Evolutionary conservation across 305 asterid species (phyloP), one percentile per base, ranked within the genome.

Genomic region (Fraxinus velutina): DNA sequence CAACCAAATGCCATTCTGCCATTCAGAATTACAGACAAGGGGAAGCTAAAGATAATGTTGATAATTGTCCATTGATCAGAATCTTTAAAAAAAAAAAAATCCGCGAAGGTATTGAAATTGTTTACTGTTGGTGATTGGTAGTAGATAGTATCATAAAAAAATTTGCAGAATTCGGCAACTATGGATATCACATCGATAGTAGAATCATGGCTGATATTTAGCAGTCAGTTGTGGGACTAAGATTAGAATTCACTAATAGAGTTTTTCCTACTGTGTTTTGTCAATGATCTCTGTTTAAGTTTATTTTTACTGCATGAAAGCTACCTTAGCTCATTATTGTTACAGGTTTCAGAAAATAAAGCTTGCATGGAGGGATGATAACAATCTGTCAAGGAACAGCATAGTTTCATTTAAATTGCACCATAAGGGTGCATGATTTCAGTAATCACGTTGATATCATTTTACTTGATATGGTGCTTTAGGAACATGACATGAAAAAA

Each of bases 11-110:
- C 71, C 68, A 52, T 82, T 79, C 32, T 47, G 60, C 71, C 68
- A 52, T 79, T 79, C 32, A 75, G 78, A 70, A 32, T 24, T 75
- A 57, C 15, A 32, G 70, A 75, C 60, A 19, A 27, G 74, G 71
- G 77, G 78, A 73, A 78, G 50, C 50, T 19, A 64, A 80, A 77
- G 75, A 73, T 22, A 17, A 47, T 79, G 76, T 71, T 72, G 82
- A 77, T 33, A 75, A 22, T 60, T 71, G 68, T 19, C 24, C 68
- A 57, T 57, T 0, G 24, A 57, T 57, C 29, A 57, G 68, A 19
- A 57, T 57, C 4, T 27, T 57, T 50, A 15, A 52, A 57, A 57
- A 57, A 57, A 57, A 52, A 55, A 5, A 55, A 19, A 6, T 62
- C 15, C 3, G 72, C 72, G 0, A 9, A 62, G 33, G 33, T 62